Evolutionary conservation across 805 yeast species (phyloP), one percentile per base, ranked within the genome.

Genomic region (Hagleromyces aurorensis): DNA sequence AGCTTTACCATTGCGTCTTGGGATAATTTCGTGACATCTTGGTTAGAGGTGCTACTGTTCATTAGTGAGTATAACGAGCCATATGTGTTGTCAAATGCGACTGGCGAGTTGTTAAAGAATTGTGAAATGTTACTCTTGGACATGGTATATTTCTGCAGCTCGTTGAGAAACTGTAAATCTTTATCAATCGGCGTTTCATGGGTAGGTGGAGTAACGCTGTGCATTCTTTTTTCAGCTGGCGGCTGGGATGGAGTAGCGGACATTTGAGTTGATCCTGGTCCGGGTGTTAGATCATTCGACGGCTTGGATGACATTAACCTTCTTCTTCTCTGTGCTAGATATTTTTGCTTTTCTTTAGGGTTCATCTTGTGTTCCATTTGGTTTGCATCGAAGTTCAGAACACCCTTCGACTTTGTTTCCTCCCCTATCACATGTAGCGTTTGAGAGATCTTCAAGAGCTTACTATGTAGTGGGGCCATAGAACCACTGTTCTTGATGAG

Each of bases 11-110:
- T 67, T 1, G 79, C 64, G 29, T 74, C 72, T 13, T 69, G 69
- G 4, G 91, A 79, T 6, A 91, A 60, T 7, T 71, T 60, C 2
- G 83, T 65, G 32, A 84, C 70, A 51, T 89, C 89, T 48, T 84
- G 79, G 21, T 67, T 67, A 18, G 73, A 67, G 34, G 83, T 59
- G 28, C 77, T 76, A 46, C 78, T 75, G 22, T 62, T 57, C 18
- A 80, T 76, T 35, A 89, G 65, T 16, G 78, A 71, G 51, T 72
- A 91, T 23, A 87, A 59, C 10, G 76, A 62, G 29, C 78, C 69
- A 51, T 78, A 83, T n/a, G 66, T 55, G 31, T 57, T 55, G 34
- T 59, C 60, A 19, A 59, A 53, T 2, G 71, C 61, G 35, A 53
- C 33, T 25, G 61, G 39, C 37, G 62, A 50, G 18, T 53, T 47